These are phyloP conservation scores for Alternaria novae-zelandiae DNA, from an alignment of 2,329 filamentous ascomycete genomes.

Conservation along the genomic window DNA sequence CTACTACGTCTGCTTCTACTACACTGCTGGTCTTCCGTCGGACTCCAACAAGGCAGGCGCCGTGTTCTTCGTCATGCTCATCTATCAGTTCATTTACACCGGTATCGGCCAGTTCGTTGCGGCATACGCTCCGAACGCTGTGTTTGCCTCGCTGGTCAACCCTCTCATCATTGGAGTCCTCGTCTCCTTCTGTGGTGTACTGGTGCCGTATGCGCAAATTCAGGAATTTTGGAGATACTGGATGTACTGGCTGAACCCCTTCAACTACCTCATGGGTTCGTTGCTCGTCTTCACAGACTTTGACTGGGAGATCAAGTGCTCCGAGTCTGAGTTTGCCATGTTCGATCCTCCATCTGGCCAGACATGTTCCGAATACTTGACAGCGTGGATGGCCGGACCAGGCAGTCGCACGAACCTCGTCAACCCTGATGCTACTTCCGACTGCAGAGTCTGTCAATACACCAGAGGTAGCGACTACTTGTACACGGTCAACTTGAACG, in stretches of 20 bases:
- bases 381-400: slow-evolving; percentile 9
- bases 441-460: slow-evolving; percentile 69
- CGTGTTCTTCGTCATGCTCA: slow-evolving; percentile 53
- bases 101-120: slow-evolving; percentile 64
- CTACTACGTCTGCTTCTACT: slow-evolving; percentile 72
- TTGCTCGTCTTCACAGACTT: slow-evolving; percentile 52
- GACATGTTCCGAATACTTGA: slow-evolving; percentile 64
- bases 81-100: slow-evolving; percentile 70
- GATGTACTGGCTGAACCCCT: slow-evolving; percentile 50
- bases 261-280: slow-evolving; percentile 52
- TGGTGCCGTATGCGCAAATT: slow-evolving; percentile 67
- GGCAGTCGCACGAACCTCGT: slow-evolving; percentile 57
- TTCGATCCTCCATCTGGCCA: slow-evolving; percentile 58
- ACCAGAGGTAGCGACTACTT: slow-evolving; percentile 65
- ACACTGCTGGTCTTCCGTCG: slow-evolving; percentile 48
- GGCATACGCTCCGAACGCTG: slow-evolving; percentile 52
- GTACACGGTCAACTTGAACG: slow-evolving; percentile 62
- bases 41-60: slow-evolving; percentile 62
- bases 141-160: slow-evolving; percentile 61
- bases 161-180: slow-evolving; percentile 29
- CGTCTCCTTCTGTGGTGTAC: slow-evolving; percentile 57
- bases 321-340: slow-evolving; percentile 44
- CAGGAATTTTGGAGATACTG: slow-evolving; percentile 71
- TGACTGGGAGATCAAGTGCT: slow-evolving; percentile 50
- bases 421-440: slow-evolving; percentile 64